Evolutionary conservation across 2,329 filamentous ascomycete genomes (phyloP).

Genomic region (Aureobasidium sp.): DNA sequence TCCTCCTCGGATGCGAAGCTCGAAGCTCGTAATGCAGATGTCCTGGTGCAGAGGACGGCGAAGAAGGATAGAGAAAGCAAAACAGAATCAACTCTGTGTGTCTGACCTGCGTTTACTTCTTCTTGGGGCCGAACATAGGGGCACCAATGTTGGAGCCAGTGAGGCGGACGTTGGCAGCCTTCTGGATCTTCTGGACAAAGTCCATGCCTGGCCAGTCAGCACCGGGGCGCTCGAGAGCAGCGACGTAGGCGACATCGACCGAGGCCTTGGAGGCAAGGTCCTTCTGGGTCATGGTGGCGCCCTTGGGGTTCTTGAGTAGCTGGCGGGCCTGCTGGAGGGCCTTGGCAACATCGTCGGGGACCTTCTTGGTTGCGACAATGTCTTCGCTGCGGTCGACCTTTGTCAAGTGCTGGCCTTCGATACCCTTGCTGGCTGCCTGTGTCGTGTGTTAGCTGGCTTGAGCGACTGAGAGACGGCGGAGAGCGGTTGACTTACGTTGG

Average conservation of each 20-base stretch:
- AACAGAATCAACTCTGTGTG: background rate
- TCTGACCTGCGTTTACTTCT: constrained; percentile 37
- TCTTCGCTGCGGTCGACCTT: constrained; percentile 97
- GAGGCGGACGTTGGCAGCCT: constrained; percentile 37
- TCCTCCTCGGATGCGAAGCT: background rate
- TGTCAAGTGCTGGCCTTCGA: constrained; percentile 87
- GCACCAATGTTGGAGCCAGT: constrained; percentile 54
- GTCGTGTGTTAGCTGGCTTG: constrained; percentile 35
- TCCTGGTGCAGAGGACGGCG: background rate
- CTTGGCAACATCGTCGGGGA: constrained; percentile 71
- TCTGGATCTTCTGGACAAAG: constrained; percentile 74
- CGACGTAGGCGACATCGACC: constrained; percentile 69
- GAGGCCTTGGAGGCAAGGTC: constrained; percentile 80
- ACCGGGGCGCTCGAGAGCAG: constrained; percentile 77
- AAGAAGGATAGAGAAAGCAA: background rate
- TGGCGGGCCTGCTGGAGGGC: constrained; percentile 73
- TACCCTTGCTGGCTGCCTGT: constrained; percentile 24
- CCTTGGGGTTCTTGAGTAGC: constrained; percentile 70
- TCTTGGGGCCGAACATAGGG: constrained; percentile 70
- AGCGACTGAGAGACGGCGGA: too few relatives aligned
- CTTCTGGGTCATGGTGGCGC: constrained; percentile 75
- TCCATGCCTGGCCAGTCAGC: constrained; percentile 73
- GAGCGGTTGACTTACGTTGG: constrained; percentile 60
- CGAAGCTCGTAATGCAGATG: background rate
- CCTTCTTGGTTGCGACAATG: constrained; percentile 92